A percentile compares a stretch with the other conserved stretches of the same genome.
Evolutionary conservation across 148 eudicot genomes (phyloP).

Genomic region (Chenopodium formosanum): DNA sequence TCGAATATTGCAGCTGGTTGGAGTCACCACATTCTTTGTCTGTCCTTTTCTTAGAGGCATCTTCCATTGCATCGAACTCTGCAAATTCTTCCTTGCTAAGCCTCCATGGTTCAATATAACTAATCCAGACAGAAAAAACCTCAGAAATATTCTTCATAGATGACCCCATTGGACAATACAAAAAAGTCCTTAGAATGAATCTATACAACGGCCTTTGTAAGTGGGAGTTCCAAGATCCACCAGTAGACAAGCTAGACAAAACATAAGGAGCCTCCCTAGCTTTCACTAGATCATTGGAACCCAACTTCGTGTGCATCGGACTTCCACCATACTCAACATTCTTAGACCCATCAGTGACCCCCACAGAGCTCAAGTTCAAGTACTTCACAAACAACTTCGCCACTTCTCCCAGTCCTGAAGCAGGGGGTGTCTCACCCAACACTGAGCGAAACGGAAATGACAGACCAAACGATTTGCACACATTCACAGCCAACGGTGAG

Average conservation of each 20-base stretch:
- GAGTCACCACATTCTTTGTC: constrained; percentile 28
- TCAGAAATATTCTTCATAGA: constrained; percentile 79
- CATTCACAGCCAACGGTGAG: constrained; percentile 65
- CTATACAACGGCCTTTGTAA: constrained; percentile 88
- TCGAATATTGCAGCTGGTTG: constrained; percentile 49
- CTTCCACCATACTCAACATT: constrained; percentile 46
- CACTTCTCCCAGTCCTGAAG: constrained; percentile 78
- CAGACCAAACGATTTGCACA: constrained; percentile 67
- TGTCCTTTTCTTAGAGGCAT: constrained; percentile 26
- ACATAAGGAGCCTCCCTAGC: constrained; percentile 35
- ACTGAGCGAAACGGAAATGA: constrained; percentile 57
- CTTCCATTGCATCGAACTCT: constrained; percentile 44
- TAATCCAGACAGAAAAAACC: constrained; percentile 70
- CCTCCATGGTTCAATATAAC: constrained; percentile 75
- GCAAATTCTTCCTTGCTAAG: constrained; percentile 65
- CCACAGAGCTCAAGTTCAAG: constrained; percentile 54
- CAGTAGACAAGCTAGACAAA: constrained; percentile 37
- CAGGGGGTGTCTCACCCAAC: constrained; percentile 74
- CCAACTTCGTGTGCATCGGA: constrained; percentile 38
- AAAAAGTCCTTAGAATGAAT: constrained; percentile 73
- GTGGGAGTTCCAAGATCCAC: constrained; percentile 61
- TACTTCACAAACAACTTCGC: constrained; percentile 73
- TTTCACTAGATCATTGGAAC: constrained; percentile 35
- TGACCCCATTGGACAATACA: constrained; percentile 81
- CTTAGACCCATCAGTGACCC: constrained; percentile 28